Evolutionary conservation across 345 rosid genomes (phyloP).

Genomic region (Luvunga scandens): DNA sequence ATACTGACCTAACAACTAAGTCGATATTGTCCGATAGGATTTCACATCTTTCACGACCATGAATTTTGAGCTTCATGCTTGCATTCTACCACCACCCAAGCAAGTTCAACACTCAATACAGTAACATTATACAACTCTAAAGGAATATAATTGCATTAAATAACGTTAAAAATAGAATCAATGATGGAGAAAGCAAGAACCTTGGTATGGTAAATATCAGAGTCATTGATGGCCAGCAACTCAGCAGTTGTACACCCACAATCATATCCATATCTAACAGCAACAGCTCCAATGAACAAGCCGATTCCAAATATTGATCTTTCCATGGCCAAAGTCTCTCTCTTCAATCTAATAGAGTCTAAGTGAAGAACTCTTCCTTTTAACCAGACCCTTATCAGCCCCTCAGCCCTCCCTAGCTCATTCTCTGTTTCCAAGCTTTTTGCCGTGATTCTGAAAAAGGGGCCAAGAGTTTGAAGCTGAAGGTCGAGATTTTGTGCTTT

Average conservation of each 20-base stretch:
- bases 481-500: slow-evolving; percentile 73
- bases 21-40: too few relatives aligned
- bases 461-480: slow-evolving; percentile 66
- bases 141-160: neutral
- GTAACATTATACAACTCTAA: neutral
- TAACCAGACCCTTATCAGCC: slow-evolving; percentile 70
- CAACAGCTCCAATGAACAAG: slow-evolving; percentile 88
- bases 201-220: slow-evolving; percentile 86
- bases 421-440: slow-evolving; percentile 43
- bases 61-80: too few relatives aligned
- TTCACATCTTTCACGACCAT: too few relatives aligned
- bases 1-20: too few relatives aligned
- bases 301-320: slow-evolving; percentile 83
- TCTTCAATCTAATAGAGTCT: slow-evolving; percentile 66
- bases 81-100: neutral
- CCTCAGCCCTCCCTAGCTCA: slow-evolving; percentile 79
- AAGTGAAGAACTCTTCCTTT: slow-evolving; percentile 78
- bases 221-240: slow-evolving; percentile 91
- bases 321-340: slow-evolving; percentile 75
- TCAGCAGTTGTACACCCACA: slow-evolving; percentile 72
- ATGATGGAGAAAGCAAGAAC: slow-evolving; percentile 27
- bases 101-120: neutral
- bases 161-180: neutral
- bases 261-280: slow-evolving; percentile 73
- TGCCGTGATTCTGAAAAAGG: slow-evolving; percentile 83